Evolutionary conservation across 352 stramenopile genomes (phyloP).

Genomic region (Phytophthora litchii): DNA sequence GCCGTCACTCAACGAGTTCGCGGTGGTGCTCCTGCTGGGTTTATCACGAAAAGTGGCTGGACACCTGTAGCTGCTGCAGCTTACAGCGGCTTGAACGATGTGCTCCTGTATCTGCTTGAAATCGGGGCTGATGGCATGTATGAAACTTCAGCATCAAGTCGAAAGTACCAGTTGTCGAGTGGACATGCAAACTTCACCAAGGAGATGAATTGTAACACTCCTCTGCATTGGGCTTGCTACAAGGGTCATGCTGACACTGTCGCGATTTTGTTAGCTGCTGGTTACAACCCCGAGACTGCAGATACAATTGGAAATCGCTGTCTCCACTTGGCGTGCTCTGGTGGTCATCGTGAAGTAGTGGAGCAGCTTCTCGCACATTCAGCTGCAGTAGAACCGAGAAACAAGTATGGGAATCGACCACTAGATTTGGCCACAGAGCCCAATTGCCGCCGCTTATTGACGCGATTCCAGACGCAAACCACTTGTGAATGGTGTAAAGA

Average conservation of each 20-base stretch:
- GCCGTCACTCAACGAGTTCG: constrained; percentile 46
- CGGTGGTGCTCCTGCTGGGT: constrained; percentile 60
- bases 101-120: constrained; percentile 72
- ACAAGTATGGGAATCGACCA: constrained; percentile 78
- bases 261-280: constrained; percentile 64
- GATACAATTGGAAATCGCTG: constrained; percentile 77
- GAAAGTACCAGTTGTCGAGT: constrained; percentile 23
- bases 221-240: constrained; percentile 89
- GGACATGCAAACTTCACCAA: constrained; percentile 12
- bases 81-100: constrained; percentile 67
- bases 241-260: constrained; percentile 75
- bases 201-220: constrained; percentile 54
- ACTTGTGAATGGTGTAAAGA: constrained; percentile 83
- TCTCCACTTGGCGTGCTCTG: constrained; percentile 76
- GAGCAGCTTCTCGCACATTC: constrained; percentile 78
- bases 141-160: constrained; percentile 38
- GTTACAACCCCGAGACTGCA: constrained; percentile 67
- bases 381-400: constrained; percentile 56
- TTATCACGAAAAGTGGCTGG: constrained; percentile 82
- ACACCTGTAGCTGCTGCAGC: constrained; percentile 69
- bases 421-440: constrained; percentile 73
- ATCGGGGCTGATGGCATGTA: constrained; percentile 80
- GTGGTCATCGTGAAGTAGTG: constrained; percentile 66
- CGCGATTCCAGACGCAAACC: constrained; percentile 64
- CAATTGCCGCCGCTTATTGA: constrained; percentile 62